Conservation (phyloP, 768 basidiomycete genomes). For the Tricholoma saponaceum region DNA sequence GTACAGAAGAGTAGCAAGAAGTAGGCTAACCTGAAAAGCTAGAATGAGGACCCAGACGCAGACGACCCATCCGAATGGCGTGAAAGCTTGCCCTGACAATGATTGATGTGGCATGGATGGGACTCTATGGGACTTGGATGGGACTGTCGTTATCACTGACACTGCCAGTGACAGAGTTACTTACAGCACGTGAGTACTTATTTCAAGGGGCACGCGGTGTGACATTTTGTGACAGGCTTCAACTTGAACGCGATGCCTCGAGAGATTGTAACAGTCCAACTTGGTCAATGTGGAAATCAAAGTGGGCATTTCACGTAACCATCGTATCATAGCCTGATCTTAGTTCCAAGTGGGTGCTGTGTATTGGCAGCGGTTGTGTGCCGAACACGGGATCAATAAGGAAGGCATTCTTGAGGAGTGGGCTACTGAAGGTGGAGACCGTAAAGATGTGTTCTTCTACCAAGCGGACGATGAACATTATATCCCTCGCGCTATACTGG, state of each 20-base stretch:
- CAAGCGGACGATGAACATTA: slow-evolving; percentile 99
- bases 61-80: slow-evolving; percentile 58
- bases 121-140: too few relatives aligned
- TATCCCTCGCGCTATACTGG: slow-evolving; percentile 92
- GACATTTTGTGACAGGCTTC: neutral
- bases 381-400: slow-evolving; percentile 96
- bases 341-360: slow-evolving; percentile 80
- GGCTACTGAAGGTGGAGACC: slow-evolving; percentile 92
- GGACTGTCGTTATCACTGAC: too few relatives aligned
- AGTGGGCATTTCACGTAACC: slow-evolving; percentile 43
- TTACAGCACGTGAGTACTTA: too few relatives aligned
- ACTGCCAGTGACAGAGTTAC: too few relatives aligned
- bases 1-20: neutral
- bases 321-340: slow-evolving; percentile 1
- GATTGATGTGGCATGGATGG: slow-evolving; percentile 12
- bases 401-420: slow-evolving; percentile 96
- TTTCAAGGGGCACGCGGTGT: too few relatives aligned
- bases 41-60: slow-evolving; percentile 65
- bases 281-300: slow-evolving; percentile 93
- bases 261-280: slow-evolving; percentile 79
- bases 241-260: slow-evolving; percentile 53
- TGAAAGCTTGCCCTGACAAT: slow-evolving; percentile 33
- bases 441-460: slow-evolving; percentile 99
- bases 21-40: slow-evolving; percentile 49
- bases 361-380: slow-evolving; percentile 97